Conservation (phyloP, 1,139 yeast genomes). For the Debaryomyces fabryi region DNA sequence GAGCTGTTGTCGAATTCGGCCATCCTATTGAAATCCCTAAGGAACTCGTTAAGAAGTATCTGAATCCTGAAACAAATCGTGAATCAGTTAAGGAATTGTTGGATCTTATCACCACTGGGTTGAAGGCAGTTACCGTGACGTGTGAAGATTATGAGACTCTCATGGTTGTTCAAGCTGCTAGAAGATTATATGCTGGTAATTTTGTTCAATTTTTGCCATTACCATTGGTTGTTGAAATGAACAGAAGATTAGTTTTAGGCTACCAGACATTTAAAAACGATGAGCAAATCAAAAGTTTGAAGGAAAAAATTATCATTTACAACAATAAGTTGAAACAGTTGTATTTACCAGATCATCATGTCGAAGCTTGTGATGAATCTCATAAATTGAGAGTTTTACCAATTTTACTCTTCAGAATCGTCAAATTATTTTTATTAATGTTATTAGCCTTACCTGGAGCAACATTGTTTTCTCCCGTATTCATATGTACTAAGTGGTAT, state of each 20-base stretch:
- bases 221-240: slow-evolving; percentile 85
- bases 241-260: slow-evolving; percentile 80
- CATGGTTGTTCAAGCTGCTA: slow-evolving; percentile 90
- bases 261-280: slow-evolving; percentile 74
- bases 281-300: slow-evolving; percentile 64
- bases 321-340: slow-evolving; percentile 66
- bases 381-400: slow-evolving; percentile 48
- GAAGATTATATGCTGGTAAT: slow-evolving; percentile 84
- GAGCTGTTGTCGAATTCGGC: slow-evolving; percentile 95
- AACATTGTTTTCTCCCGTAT: slow-evolving; percentile 82
- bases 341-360: slow-evolving; percentile 89
- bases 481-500: slow-evolving; percentile 71
- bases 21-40: slow-evolving; percentile 74
- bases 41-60: slow-evolving; percentile 66
- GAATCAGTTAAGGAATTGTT: slow-evolving; percentile 75
- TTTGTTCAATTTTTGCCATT: slow-evolving; percentile 70
- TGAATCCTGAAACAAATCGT: slow-evolving; percentile 56
- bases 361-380: slow-evolving; percentile 60
- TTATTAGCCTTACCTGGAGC: slow-evolving; percentile 82
- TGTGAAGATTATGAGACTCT: slow-evolving; percentile 92
- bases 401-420: slow-evolving; percentile 54
- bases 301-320: slow-evolving; percentile 64
- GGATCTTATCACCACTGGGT: slow-evolving; percentile 70
- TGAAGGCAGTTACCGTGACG: slow-evolving; percentile 87
- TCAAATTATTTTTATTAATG: slow-evolving; percentile 56